These are phyloP conservation scores for Oryza glumipatula DNA, from an alignment of 176 grass and related monocot genomes.

Conservation along the genomic window DNA sequence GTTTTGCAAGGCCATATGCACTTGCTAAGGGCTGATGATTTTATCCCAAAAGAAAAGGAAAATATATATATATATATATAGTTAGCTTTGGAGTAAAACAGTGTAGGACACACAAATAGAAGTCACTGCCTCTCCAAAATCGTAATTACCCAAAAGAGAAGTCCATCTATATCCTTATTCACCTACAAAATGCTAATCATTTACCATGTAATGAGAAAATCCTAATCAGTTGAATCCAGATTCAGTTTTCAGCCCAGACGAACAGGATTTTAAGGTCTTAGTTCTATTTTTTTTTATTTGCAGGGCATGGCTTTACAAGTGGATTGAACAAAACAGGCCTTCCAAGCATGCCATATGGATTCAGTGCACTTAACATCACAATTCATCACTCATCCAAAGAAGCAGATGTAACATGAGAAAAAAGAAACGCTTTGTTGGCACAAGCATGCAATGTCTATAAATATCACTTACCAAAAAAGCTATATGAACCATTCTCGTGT, in stretches of 20 bases:
- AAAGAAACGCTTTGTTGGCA: not conserved
- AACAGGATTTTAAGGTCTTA: not conserved
- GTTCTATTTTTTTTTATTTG: not conserved
- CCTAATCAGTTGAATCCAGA: slow-evolving; percentile 14
- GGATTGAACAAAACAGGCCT: not conserved
- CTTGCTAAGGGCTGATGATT: slow-evolving; percentile 75
- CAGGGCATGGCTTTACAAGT: slow-evolving; percentile 15
- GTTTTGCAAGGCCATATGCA: slow-evolving; percentile 98
- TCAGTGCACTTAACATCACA: not conserved
- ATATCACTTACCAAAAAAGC: not conserved
- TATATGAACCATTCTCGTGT: slow-evolving; percentile 14
- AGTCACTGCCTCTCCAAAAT: not conserved
- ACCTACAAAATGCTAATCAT: not conserved
- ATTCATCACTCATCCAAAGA: slow-evolving; percentile 4
- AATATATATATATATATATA: not conserved
- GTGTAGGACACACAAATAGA: slow-evolving; percentile 16
- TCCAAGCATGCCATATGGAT: slow-evolving; percentile 8
- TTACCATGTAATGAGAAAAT: not conserved
- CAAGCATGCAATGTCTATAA: slow-evolving; percentile 17
- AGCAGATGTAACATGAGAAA: slow-evolving; percentile 6
- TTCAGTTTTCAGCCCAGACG: slow-evolving; percentile 14
- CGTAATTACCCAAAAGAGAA: slow-evolving; percentile 6
- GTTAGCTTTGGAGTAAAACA: slow-evolving; percentile 21
- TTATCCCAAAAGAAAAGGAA: not conserved
- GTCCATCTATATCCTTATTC: not conserved